Percentiles rank a stretch among this genome's conserved stretches.
These are phyloP conservation scores for Chalciporus chontae DNA, from an alignment of 768 basidiomycete species.

Conservation along the genomic window DNA sequence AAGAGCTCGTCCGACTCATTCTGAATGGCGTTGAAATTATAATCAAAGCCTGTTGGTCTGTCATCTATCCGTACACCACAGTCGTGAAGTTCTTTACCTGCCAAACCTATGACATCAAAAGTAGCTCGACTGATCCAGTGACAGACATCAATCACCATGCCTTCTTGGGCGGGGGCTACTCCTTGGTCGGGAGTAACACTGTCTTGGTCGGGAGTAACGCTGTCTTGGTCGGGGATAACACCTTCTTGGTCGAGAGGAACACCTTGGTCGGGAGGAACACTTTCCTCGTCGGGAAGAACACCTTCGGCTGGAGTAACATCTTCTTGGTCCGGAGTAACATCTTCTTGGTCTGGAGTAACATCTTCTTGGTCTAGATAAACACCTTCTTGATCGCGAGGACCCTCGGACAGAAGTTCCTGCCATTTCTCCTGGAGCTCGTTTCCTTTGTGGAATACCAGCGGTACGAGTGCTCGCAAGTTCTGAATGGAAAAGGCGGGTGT, in stretches of 20 bases:
- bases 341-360: not conserved
- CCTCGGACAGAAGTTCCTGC: constrained; percentile 43
- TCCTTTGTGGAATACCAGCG: constrained; percentile 70
- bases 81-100: constrained; percentile 47
- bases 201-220: not conserved
- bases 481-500: constrained; percentile 80
- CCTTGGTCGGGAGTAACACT: not conserved
- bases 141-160: constrained; percentile 62
- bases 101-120: constrained; percentile 89
- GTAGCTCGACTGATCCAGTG: constrained; percentile 81
- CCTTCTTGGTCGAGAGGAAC: no score
- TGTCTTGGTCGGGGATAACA: not conserved
- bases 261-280: no score
- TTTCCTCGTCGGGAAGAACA: not conserved
- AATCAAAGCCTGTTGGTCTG: constrained; percentile 65
- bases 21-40: constrained; percentile 80
- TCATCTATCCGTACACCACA: constrained; percentile 2
- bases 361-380: no score
- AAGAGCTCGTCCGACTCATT: constrained; percentile 78
- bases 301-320: not conserved
- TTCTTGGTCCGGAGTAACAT: not conserved
- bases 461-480: constrained; percentile 67
- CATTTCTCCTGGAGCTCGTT: constrained; percentile 58
- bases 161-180: constrained; percentile 1
- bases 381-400: not conserved